A percentile compares a stretch with the other conserved stretches of the same genome.
Evolutionary conservation across 306 rosid species (phyloP).

Genomic region (Oemleria cerasiformis): DNA sequence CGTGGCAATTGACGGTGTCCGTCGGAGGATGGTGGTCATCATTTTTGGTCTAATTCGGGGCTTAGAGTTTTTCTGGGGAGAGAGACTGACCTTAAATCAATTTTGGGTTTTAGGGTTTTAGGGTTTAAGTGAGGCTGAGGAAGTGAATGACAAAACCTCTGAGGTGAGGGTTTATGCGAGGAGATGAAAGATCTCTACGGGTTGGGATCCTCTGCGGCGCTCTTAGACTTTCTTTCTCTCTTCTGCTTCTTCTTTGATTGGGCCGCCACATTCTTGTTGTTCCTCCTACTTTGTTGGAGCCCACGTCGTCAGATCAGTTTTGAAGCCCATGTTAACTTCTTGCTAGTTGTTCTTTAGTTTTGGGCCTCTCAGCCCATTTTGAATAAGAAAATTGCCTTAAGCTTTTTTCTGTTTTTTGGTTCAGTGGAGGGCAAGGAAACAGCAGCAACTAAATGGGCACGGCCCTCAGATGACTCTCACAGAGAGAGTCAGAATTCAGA

Average conservation of each 20-base stretch:
- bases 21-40: slow-evolving; percentile 42
- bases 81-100: not conserved
- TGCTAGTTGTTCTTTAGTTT: not conserved
- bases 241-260: not conserved
- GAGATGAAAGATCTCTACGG: not conserved
- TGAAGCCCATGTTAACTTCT: not conserved
- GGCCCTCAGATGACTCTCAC: too few species aligned
- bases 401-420: too few species aligned
- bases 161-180: slow-evolving; percentile 8
- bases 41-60: slow-evolving; percentile 17
- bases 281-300: not conserved
- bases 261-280: not conserved
- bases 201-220: slow-evolving; percentile 20
- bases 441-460: too few species aligned
- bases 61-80: not conserved
- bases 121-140: slow-evolving; percentile 27
- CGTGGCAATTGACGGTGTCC: slow-evolving; percentile 34
- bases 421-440: too few species aligned
- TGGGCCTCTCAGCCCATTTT: not conserved
- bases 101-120: slow-evolving; percentile 1
- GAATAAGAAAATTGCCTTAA: too few species aligned
- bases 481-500: too few species aligned
- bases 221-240: not conserved
- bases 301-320: not conserved
- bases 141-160: not conserved